Base-by-base conservation (phyloP, 169 alveolate species). In the Condylostoma magnum region DNA sequence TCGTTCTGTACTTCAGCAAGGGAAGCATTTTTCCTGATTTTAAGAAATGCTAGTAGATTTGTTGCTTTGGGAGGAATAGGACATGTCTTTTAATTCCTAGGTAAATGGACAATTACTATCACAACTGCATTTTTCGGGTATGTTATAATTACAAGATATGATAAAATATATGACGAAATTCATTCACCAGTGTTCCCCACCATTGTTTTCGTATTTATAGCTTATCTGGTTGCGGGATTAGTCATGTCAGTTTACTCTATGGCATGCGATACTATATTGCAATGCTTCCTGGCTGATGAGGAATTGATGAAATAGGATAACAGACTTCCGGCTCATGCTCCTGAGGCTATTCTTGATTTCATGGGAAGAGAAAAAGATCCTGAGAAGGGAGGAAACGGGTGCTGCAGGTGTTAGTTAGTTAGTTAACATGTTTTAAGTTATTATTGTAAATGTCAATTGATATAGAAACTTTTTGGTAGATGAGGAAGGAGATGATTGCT, bases 1-100 rank as follows among this genome's bases (percentile, higher is more conserved):
- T 87, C 75, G 71, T 95, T 95, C 87, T 95, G 98, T 70, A 57
- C 78, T 3, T 82, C 95, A n/a, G 97, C 96, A 10, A 78, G 83
- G 82, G 82, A 80, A 28, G 93, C 96, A 18, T 87, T 90, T 60
- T 83, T 78, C 28, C 74, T 89, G 36, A 77, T 93, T 4, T 70
- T 91, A 34, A 80, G 93, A 43, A 89, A 89, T 76, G 84, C 91
- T 20, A 94, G 82, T 20, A n/a, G 57, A 18, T 63, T 37, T 43
- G 4, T 44, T 15, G 15, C 57, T 38, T 6, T 63, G 0, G 44
- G 56, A 3, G 15, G 51, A 0, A 12, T 63, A n/a, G 73, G 73
- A 41, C 12, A 10, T 41, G 6, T 63, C 44, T 12, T 63, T 37
- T 8, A n/a, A 20, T 43, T 41, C 8, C 15, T 63, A 41, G 73